A percentile compares a stretch with the other conserved stretches of the same genome.
Evolutionary conservation across 768 basidiomycete species (phyloP).

Genomic region (Paxillus ammoniavirescens): DNA sequence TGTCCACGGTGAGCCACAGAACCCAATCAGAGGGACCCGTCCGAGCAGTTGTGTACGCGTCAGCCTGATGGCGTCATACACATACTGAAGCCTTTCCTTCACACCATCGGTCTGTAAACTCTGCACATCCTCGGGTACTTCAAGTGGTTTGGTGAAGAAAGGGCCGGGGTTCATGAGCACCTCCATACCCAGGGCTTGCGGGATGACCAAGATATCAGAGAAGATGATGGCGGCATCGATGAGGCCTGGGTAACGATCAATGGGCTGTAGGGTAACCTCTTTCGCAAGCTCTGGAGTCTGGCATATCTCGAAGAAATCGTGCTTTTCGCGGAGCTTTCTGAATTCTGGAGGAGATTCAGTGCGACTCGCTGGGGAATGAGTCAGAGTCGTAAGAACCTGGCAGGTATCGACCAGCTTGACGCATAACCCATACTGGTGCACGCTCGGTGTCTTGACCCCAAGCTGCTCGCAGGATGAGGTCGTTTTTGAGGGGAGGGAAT

Average conservation of each 20-base stretch:
- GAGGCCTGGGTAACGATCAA: slow-evolving; percentile 80
- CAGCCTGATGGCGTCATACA: slow-evolving; percentile 87
- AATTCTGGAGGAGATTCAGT: slow-evolving; percentile 60
- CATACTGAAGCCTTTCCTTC: slow-evolving; percentile 83
- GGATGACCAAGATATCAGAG: slow-evolving; percentile 96
- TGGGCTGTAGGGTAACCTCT: slow-evolving; percentile 91
- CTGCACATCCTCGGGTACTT: slow-evolving; percentile 67
- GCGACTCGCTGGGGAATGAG: background rate
- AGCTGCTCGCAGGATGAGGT: slow-evolving; percentile 86
- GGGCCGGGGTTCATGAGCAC: slow-evolving; percentile 94
- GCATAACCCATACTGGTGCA: slow-evolving; percentile 98
- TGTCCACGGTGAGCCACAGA: slow-evolving; percentile 98
- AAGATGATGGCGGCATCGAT: slow-evolving; percentile 98
- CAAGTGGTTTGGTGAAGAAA: slow-evolving; percentile 82
- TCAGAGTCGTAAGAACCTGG: slow-evolving; percentile 58
- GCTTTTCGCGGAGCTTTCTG: slow-evolving; percentile 74
- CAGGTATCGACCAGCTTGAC: slow-evolving; percentile 93
- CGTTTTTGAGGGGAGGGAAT: slow-evolving; percentile 81
- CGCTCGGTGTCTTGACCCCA: slow-evolving; percentile 85
- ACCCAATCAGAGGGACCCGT: slow-evolving; percentile 93
- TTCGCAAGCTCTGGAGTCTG: slow-evolving; percentile 87
- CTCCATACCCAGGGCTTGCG: slow-evolving; percentile 96
- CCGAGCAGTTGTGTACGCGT: slow-evolving; percentile 81
- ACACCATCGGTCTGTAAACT: slow-evolving; percentile 72
- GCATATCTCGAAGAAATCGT: slow-evolving; percentile 96